Percentiles rank a stretch among this genome's conserved stretches.
Conservation (phyloP, 1,284 basidiomycete species). For the Cutaneotrichosporon sp. region DNA sequence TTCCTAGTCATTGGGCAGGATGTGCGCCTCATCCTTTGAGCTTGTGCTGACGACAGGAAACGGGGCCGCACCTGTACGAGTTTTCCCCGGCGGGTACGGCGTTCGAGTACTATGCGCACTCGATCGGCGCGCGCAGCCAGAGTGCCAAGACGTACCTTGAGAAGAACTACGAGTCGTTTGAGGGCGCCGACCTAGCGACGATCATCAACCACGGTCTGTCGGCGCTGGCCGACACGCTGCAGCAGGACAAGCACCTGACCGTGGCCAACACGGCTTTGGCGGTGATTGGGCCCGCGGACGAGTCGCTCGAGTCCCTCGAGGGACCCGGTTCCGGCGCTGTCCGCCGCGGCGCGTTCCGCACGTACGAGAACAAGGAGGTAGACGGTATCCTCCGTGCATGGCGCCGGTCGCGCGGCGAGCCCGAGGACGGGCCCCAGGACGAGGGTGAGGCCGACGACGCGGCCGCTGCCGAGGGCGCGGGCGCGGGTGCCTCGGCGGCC, state of each 20-base stretch:
- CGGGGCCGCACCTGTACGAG: slow-evolving; percentile 95
- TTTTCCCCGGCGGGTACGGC: slow-evolving; percentile 97
- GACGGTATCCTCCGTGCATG: slow-evolving; percentile 61
- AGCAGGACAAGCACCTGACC: slow-evolving; percentile 93
- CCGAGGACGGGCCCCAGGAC: slow-evolving; percentile 41
- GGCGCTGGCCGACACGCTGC: slow-evolving; percentile 87
- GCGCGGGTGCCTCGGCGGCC: neutral
- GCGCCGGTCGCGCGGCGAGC: slow-evolving; percentile 45
- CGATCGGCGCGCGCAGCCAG: slow-evolving; percentile 94
- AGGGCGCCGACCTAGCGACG: slow-evolving; percentile 72
- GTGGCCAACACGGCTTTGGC: slow-evolving; percentile 88
- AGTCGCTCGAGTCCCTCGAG: slow-evolving; percentile 24
- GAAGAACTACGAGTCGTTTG: slow-evolving; percentile 83
- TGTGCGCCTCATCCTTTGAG: slow-evolving; percentile 33
- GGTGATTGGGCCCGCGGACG: slow-evolving; percentile 63
- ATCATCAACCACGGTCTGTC: slow-evolving; percentile 87
- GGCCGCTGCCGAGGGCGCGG: neutral
- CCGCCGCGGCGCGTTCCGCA: slow-evolving; percentile 40
- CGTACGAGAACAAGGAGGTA: slow-evolving; percentile 55
- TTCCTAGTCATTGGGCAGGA: slow-evolving; percentile 97
- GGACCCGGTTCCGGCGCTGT: slow-evolving; percentile 30
- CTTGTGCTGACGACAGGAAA: slow-evolving; percentile 52
- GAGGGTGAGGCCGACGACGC: slow-evolving; percentile 13
- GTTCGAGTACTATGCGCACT: slow-evolving; percentile 98
- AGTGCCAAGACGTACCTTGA: slow-evolving; percentile 98